phyloP scores from a whole-genome alignment of 306 rosid genomes.

The Potentilla sterilis region DNA sequence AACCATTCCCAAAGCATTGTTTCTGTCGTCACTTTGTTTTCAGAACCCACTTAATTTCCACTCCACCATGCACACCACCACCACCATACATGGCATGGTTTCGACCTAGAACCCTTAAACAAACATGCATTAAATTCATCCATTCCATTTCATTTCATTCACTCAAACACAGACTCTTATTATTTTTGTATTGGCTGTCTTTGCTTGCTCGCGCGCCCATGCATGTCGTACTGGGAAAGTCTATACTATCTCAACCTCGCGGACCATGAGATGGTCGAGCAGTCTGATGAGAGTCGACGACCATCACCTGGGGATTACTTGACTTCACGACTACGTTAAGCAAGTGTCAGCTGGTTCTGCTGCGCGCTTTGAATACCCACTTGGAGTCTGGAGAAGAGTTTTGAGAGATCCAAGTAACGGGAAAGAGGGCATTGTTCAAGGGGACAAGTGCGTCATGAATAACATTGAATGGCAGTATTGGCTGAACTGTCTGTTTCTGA shows the following conservation, averaged over 20 bases:
- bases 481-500: slow-evolving; percentile 1
- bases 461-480: background rate
- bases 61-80: slow-evolving; percentile 1
- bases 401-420: slow-evolving; percentile 41
- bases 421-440: slow-evolving; percentile 23
- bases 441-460: slow-evolving; percentile 27
- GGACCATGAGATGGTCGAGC: slow-evolving; percentile 2
- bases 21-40: slow-evolving; percentile 30
- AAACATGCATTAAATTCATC: slow-evolving; percentile 13
- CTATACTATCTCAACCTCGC: background rate
- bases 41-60: slow-evolving; percentile 34
- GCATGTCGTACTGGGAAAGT: background rate
- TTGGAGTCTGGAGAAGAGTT: background rate
- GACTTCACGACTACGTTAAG: slow-evolving; percentile 38
- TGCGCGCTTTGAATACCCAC: background rate
- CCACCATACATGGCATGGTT: slow-evolving; percentile 53
- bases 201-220: background rate
- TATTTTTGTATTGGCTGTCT: background rate
- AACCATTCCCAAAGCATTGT: slow-evolving; percentile 28
- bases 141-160: background rate
- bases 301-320: slow-evolving; percentile 30
- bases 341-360: slow-evolving; percentile 16
- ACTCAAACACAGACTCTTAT: background rate
- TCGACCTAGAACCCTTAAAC: slow-evolving; percentile 33
- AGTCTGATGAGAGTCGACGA: background rate